Conservation (phyloP, 192 early-diverging fungal species). For the Coemansia sp. region DNA sequence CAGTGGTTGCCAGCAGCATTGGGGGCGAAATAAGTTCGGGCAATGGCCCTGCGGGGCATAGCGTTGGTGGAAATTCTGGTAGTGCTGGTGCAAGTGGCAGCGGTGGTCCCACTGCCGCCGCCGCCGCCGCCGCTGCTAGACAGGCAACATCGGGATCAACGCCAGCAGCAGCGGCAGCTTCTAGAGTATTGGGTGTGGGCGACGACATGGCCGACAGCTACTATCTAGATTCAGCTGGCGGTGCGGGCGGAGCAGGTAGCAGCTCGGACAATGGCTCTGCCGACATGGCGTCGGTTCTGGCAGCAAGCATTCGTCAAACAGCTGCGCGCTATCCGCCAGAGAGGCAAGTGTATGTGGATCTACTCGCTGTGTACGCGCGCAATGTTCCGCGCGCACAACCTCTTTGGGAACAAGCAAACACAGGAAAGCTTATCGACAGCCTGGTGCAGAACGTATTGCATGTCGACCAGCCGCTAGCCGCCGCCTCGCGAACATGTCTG, state of each 20-base stretch:
- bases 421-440: conserved; percentile 74
- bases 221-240: conserved; percentile 13
- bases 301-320: conserved; percentile 27
- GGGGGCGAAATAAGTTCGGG: background rate
- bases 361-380: conserved; percentile 36
- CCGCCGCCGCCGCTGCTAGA: no score
- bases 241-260: conserved; percentile 1
- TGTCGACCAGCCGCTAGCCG: conserved; percentile 80
- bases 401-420: conserved; percentile 59
- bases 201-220: conserved; percentile 23
- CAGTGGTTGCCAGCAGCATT: background rate
- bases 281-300: conserved; percentile 6
- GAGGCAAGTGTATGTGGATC: conserved; percentile 51
- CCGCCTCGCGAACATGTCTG: conserved; percentile 50
- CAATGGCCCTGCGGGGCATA: background rate
- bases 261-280: conserved; percentile 2
- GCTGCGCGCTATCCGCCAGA: conserved; percentile 30
- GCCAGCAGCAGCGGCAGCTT: background rate
- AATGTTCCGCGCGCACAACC: conserved; percentile 32
- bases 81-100: background rate
- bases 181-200: background rate
- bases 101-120: background rate
- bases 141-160: background rate
- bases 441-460: conserved; percentile 81
- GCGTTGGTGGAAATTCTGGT: background rate